These are phyloP conservation scores for Fusarium annulatum DNA, from an alignment of 2,329 filamentous ascomycete genomes.

Conservation along the genomic window DNA sequence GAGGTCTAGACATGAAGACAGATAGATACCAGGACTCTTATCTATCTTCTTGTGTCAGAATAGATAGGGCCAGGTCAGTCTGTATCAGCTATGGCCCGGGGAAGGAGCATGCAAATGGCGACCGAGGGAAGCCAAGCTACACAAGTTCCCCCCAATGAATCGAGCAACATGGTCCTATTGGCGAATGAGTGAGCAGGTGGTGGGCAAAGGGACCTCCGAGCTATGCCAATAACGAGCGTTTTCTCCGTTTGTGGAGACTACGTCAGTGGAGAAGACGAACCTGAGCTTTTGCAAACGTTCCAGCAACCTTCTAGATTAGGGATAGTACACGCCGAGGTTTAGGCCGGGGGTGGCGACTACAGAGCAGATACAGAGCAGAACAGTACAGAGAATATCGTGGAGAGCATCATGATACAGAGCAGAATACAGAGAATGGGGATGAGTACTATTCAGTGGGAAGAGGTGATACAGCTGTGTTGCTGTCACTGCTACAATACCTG, in stretches of 20 bases:
- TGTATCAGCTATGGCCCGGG: neutral
- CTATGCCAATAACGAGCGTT: constrained; percentile 5
- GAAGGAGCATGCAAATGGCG: neutral
- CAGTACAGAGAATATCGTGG: too few species aligned
- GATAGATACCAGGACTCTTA: neutral
- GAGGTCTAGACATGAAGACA: constrained; percentile 1
- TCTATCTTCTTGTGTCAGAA: neutral
- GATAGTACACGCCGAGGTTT: constrained; percentile 35
- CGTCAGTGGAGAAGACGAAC: constrained; percentile 13
- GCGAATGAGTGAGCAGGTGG: neutral
- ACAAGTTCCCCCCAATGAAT: constrained; percentile 18
- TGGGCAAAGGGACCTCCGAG: neutral
- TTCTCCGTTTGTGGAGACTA: constrained; percentile 30
- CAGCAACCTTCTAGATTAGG: constrained; percentile 46
- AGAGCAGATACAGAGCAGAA: neutral
- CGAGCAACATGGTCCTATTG: neutral
- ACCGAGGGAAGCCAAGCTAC: constrained; percentile 5
- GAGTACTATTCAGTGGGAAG: rapidly evolving
- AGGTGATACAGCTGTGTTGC: neutral
- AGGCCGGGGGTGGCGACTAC: constrained; percentile 32
- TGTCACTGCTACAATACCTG: neutral
- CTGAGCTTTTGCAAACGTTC: constrained; percentile 37
- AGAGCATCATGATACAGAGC: too few species aligned
- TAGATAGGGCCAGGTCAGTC: neutral
- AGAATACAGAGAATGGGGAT: neutral